Percentiles rank a stretch among this genome's conserved stretches.
Evolutionary conservation across 2,329 filamentous ascomycete genomes (phyloP).

Genomic region (Claviceps humidiphila): DNA sequence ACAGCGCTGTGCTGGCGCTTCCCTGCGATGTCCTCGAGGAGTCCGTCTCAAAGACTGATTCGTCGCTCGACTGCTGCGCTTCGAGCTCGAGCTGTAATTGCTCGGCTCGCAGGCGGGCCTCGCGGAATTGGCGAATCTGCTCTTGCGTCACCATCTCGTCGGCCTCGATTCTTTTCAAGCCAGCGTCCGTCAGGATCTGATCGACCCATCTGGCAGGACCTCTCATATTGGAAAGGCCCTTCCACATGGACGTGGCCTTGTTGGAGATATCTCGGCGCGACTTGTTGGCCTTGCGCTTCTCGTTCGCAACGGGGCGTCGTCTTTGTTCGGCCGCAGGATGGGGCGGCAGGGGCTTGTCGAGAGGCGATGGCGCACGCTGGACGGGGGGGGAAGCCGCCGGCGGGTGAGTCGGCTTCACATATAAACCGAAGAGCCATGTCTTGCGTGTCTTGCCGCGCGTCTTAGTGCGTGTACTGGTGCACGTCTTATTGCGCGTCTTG

Average conservation of each 20-base stretch:
- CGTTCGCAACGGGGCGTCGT: not conserved
- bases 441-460: slow-evolving; percentile 5
- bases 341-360: slow-evolving; percentile 3
- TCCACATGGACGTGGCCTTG: not conserved
- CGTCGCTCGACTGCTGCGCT: slow-evolving; percentile 1
- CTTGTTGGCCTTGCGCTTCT: not conserved
- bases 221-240: slow-evolving; percentile 3
- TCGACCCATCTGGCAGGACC: slow-evolving; percentile 36
- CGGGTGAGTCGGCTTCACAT: not conserved
- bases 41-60: not conserved
- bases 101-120: not conserved
- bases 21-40: not conserved
- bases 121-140: not conserved
- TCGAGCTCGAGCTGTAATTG: not conserved
- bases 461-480: slow-evolving; percentile 3
- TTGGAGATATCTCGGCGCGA: not conserved
- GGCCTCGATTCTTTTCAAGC: slow-evolving; percentile 42
- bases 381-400: not conserved
- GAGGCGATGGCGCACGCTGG: not conserved
- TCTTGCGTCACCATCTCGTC: slow-evolving; percentile 34
- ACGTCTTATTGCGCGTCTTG: slow-evolving; percentile 10
- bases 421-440: slow-evolving; percentile 8
- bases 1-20: not conserved
- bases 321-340: slow-evolving; percentile 11
- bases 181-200: slow-evolving; percentile 40